Evolutionary conservation across 495 filamentous ascomycete species (phyloP).

Genomic region (Daldinia loculata): DNA sequence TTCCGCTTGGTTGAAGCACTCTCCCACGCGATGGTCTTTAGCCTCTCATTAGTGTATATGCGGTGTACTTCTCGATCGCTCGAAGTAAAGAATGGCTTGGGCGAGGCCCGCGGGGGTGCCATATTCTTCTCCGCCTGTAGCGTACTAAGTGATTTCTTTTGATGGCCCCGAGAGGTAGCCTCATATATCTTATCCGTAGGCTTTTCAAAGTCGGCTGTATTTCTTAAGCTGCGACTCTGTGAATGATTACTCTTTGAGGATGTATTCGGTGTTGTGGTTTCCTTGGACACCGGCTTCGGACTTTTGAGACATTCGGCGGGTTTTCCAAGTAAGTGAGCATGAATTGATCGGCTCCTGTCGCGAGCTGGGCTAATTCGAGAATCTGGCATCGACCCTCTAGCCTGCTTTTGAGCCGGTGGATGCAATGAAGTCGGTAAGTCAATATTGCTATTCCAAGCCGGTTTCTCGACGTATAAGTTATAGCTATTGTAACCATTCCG

Average conservation of each 20-base stretch:
- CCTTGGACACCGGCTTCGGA: neutral
- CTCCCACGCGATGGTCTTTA: conserved; percentile 37
- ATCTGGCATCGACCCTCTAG: neutral
- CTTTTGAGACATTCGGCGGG: neutral
- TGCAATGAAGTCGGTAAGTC: neutral
- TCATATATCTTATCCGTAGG: neutral
- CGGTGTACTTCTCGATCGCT: conserved; percentile 21
- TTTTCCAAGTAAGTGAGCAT: neutral
- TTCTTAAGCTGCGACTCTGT: neutral
- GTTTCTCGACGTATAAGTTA: conserved; percentile 21
- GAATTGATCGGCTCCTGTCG: neutral
- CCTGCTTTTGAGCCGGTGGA: neutral
- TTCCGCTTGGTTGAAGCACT: conserved; percentile 16
- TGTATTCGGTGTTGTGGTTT: neutral
- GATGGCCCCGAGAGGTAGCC: neutral
- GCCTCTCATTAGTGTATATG: conserved; percentile 33
- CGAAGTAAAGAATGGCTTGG: conserved; percentile 37
- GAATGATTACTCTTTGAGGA: neutral
- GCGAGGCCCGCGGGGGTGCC: conserved; percentile 16
- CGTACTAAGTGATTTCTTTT: neutral
- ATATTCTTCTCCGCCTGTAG: neutral
- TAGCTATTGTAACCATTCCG: neutral
- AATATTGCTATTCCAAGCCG: conserved; percentile 14
- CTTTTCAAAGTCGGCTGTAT: neutral
- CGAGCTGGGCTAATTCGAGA: neutral